Evolutionary conservation across 2,329 filamentous ascomycete species (phyloP).

Genomic region (Talaromyces rugulosus): DNA sequence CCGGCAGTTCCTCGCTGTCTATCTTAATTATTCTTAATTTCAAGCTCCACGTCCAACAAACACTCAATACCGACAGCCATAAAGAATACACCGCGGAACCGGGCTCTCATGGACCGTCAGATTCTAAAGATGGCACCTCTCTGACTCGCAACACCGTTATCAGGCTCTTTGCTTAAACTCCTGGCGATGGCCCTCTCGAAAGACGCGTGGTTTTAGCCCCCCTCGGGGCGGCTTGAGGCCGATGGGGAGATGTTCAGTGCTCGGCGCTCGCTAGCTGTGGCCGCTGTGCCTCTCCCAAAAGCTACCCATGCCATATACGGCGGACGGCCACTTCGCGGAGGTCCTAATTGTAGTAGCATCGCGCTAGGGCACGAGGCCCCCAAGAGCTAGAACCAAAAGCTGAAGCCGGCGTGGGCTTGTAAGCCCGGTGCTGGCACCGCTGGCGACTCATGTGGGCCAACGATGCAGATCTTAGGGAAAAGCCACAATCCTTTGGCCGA

Average conservation of each 20-base stretch:
- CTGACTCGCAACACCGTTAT: not conserved
- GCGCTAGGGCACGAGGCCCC: not conserved
- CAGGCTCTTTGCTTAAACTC: not conserved
- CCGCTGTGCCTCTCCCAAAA: not conserved
- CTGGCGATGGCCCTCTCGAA: not conserved
- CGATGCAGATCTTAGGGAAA: constrained; percentile 13
- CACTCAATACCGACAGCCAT: not conserved
- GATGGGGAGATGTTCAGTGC: not conserved
- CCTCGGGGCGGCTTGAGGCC: not conserved
- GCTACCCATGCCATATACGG: not conserved
- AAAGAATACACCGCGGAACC: not conserved
- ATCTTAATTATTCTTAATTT: not conserved
- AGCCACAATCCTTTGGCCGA: constrained; percentile 12
- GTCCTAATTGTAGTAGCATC: not conserved
- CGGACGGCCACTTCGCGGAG: not conserved
- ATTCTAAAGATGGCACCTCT: not conserved
- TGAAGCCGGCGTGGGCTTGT: not conserved
- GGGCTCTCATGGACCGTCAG: not conserved
- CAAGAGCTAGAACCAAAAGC: not conserved
- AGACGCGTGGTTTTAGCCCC: constrained; percentile 4
- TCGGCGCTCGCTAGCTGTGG: not conserved
- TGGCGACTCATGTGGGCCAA: not conserved
- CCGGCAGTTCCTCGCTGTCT: too few species aligned
- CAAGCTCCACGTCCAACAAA: not conserved
- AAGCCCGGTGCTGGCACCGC: not conserved